Percentiles rank a stretch among this genome's conserved stretches.
Conservation (phyloP, 164 flowering plant species). For the Tetrastigma voinierianum region DNA sequence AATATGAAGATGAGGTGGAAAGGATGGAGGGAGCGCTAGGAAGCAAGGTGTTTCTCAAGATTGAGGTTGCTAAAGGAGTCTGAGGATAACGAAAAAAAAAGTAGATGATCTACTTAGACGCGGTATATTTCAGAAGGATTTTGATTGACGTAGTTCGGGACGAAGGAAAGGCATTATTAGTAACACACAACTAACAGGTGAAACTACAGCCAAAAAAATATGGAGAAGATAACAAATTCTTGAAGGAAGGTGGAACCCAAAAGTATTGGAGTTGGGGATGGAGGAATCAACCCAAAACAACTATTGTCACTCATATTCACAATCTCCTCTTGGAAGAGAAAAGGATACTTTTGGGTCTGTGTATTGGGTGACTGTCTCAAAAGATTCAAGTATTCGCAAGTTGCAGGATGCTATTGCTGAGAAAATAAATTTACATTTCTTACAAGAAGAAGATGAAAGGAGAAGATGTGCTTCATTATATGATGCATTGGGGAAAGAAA, state of each 20-base stretch:
- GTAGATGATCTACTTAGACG: no score
- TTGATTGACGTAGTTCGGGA: no score
- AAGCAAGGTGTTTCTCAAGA: no score
- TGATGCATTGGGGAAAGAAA: background rate
- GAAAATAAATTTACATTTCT: background rate
- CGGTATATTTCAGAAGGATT: no score
- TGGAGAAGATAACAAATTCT: background rate
- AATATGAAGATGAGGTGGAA: fast-evolving
- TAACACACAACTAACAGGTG: no score
- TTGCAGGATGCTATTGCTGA: constrained; percentile 11
- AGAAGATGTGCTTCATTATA: background rate
- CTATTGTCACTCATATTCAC: background rate
- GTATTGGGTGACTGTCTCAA: constrained; percentile 6
- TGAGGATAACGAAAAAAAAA: no score
- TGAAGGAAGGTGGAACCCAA: background rate
- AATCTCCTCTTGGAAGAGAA: background rate
- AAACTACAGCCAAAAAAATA: no score
- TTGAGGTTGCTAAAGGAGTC: no score
- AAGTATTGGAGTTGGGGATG: constrained; percentile 12
- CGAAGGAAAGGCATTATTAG: no score
- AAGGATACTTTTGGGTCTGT: background rate
- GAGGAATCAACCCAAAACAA: constrained; percentile 16
- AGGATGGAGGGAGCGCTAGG: no score
- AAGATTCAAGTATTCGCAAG: background rate
- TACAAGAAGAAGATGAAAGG: background rate